Percentiles rank a stretch among this genome's conserved stretches.
Conservation (phyloP, 2,329 filamentous ascomycete genomes). For the Dryadomyces sulphureus region DNA sequence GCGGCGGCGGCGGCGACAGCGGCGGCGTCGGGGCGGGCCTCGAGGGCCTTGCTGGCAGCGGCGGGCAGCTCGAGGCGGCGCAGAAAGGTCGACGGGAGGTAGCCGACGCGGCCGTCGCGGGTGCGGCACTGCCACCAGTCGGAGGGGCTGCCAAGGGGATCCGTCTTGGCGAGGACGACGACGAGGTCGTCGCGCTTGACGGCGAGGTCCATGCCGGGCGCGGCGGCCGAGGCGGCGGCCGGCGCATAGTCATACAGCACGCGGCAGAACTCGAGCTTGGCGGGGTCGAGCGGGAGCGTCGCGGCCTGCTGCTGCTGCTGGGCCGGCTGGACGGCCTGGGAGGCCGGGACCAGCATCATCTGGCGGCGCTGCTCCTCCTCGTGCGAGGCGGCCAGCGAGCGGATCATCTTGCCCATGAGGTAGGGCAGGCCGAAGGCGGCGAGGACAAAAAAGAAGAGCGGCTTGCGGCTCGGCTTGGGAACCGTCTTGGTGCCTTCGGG, state of each 20-base stretch:
- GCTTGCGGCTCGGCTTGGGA: slow-evolving; percentile 76
- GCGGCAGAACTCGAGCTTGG: slow-evolving; percentile 91
- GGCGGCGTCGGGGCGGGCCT: not conserved
- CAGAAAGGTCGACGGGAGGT: slow-evolving; percentile 81
- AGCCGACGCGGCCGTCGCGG: slow-evolving; percentile 78
- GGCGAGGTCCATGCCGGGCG: slow-evolving; percentile 67
- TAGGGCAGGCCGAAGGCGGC: slow-evolving; percentile 93
- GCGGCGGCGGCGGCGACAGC: no score
- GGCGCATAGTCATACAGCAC: slow-evolving; percentile 90
- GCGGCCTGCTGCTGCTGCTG: slow-evolving; percentile 34
- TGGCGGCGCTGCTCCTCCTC: slow-evolving; percentile 64
- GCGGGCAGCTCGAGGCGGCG: slow-evolving; percentile 50
- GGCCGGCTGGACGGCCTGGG: slow-evolving; percentile 30
- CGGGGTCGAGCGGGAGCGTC: slow-evolving; percentile 52
- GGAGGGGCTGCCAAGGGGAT: slow-evolving; percentile 79
- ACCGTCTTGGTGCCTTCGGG: slow-evolving; percentile 44
- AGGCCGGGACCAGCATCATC: slow-evolving; percentile 29
- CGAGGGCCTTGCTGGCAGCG: slow-evolving; percentile 3
- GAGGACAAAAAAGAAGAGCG: slow-evolving; percentile 86
- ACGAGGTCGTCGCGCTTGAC: slow-evolving; percentile 94
- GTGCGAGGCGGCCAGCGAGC: slow-evolving; percentile 64
- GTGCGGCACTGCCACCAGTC: slow-evolving; percentile 97
- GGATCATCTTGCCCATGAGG: slow-evolving; percentile 92
- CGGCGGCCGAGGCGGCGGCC: slow-evolving; percentile 23
- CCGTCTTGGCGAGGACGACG: slow-evolving; percentile 80